A percentile compares a stretch with the other conserved stretches of the same genome.
These are phyloP conservation scores for Wallacemonas collosoma DNA, from an alignment of 208 protist species.

Conservation along the genomic window DNA sequence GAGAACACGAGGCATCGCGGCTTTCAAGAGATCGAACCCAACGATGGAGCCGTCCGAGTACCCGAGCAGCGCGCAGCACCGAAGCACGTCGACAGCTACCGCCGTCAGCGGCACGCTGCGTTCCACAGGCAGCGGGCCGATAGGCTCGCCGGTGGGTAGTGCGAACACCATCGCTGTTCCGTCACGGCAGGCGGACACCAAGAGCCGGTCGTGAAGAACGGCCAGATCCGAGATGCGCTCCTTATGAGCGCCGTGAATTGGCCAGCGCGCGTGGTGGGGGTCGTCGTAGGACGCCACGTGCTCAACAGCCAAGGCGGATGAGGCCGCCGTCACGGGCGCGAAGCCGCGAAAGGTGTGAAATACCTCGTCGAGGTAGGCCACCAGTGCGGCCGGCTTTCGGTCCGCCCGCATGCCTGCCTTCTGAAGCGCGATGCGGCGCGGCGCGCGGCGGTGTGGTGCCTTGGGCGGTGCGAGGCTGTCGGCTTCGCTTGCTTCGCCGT, in stretches of 20 bases:
- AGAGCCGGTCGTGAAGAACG: constrained; percentile 57
- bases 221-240: constrained; percentile 51
- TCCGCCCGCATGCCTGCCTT: constrained; percentile 7
- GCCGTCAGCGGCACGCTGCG: constrained; percentile 47
- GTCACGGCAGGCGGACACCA: constrained; percentile 63
- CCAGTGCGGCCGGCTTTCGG: constrained; percentile 4
- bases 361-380: constrained; percentile 5
- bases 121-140: constrained; percentile 34
- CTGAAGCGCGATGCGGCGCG: background rate
- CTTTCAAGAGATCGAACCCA: constrained; percentile 39
- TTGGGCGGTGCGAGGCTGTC: constrained; percentile 4
- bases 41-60: constrained; percentile 53
- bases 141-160: constrained; percentile 53
- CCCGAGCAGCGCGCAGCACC: constrained; percentile 39
- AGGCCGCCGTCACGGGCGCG: background rate
- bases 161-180: constrained; percentile 66
- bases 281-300: constrained; percentile 24
- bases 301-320: constrained; percentile 1
- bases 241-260: constrained; percentile 50
- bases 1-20: constrained; percentile 31
- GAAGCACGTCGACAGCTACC: constrained; percentile 46
- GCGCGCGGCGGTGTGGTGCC: background rate
- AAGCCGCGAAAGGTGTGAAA: constrained; percentile 10
- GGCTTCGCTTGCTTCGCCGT: background rate
- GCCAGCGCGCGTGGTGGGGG: constrained; percentile 41